Conservation (phyloP, 1,284 basidiomycete species). For the Peniophora sp. region DNA sequence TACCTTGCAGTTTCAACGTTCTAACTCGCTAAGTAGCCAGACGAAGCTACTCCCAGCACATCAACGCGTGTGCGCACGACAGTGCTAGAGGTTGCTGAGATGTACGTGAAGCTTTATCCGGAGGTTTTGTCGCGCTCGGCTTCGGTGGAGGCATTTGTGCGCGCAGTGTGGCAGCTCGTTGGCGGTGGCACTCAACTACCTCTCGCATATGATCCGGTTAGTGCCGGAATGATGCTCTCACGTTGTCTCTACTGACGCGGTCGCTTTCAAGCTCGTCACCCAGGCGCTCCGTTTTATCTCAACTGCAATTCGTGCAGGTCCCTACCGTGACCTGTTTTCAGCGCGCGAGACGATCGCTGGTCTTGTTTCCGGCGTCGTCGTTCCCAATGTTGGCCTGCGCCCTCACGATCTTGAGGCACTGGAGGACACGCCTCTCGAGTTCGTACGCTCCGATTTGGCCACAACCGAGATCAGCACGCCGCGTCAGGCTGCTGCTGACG, state of each 20-base stretch:
- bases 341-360: constrained; percentile 76
- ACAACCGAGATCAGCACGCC: constrained; percentile 73
- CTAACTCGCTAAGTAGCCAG: constrained; percentile 43
- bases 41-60: constrained; percentile 77
- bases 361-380: constrained; percentile 84
- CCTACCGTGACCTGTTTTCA: constrained; percentile 64
- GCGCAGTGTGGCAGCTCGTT: constrained; percentile 87
- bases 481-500: constrained; percentile 88
- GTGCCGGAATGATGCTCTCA: constrained; percentile 15
- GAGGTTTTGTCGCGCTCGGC: constrained; percentile 71
- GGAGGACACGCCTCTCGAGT: constrained; percentile 96
- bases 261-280: constrained; percentile 71
- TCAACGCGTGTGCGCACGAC: constrained; percentile 84
- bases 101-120: constrained; percentile 88
- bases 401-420: constrained; percentile 94
- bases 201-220: constrained; percentile 75
- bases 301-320: constrained; percentile 82
- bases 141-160: constrained; percentile 78
- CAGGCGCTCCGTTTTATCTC: constrained; percentile 91
- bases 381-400: constrained; percentile 87
- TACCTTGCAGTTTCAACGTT: constrained; percentile 3
- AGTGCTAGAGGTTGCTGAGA: constrained; percentile 88
- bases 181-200: constrained; percentile 64
- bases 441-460: constrained; percentile 83
- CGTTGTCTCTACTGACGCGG: not conserved